These are phyloP conservation scores for Trichoderma pleuroti DNA, from an alignment of 2,329 filamentous ascomycete species.

Conservation along the genomic window DNA sequence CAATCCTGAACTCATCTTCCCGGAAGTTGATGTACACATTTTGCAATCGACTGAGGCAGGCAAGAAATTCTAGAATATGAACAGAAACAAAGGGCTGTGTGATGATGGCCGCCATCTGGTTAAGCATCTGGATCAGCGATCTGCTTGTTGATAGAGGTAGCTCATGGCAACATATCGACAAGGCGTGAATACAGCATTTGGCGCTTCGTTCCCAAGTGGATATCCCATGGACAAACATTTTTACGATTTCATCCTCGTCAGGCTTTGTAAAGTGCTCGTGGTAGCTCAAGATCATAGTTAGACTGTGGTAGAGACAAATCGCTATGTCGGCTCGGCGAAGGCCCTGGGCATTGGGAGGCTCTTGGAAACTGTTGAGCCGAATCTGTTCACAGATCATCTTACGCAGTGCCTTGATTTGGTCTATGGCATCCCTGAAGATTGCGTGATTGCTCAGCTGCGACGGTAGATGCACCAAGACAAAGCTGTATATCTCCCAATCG, in stretches of 20 bases:
- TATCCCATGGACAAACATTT: slow-evolving; percentile 81
- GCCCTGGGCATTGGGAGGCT: slow-evolving; percentile 74
- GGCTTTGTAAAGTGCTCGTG: slow-evolving; percentile 78
- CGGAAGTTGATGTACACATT: slow-evolving; percentile 84
- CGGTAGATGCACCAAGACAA: slow-evolving; percentile 78
- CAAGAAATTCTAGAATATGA: slow-evolving; percentile 94
- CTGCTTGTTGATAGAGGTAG: slow-evolving; percentile 84
- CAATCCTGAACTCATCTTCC: slow-evolving; percentile 86
- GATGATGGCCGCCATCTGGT: slow-evolving; percentile 94
- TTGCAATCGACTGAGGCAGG: slow-evolving; percentile 78
- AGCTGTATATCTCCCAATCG: slow-evolving; percentile 92
- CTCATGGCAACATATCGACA: slow-evolving; percentile 94
- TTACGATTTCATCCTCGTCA: slow-evolving; percentile 86
- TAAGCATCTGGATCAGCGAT: slow-evolving; percentile 77
- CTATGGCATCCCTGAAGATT: slow-evolving; percentile 70
- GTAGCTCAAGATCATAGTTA: slow-evolving; percentile 88
- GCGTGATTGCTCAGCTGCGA: slow-evolving; percentile 88
- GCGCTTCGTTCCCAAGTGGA: slow-evolving; percentile 80
- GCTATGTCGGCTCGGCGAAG: slow-evolving; percentile 85
- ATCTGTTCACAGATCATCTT: slow-evolving; percentile 79
- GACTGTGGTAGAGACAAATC: slow-evolving; percentile 79
- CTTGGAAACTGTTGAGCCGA: slow-evolving; percentile 70
- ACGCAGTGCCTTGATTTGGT: slow-evolving; percentile 72
- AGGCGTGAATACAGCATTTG: slow-evolving; percentile 88
- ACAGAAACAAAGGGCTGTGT: slow-evolving; percentile 88